These are phyloP conservation scores for Penicillium sp. DNA, from an alignment of 2,329 filamentous ascomycete genomes.

Conservation along the genomic window DNA sequence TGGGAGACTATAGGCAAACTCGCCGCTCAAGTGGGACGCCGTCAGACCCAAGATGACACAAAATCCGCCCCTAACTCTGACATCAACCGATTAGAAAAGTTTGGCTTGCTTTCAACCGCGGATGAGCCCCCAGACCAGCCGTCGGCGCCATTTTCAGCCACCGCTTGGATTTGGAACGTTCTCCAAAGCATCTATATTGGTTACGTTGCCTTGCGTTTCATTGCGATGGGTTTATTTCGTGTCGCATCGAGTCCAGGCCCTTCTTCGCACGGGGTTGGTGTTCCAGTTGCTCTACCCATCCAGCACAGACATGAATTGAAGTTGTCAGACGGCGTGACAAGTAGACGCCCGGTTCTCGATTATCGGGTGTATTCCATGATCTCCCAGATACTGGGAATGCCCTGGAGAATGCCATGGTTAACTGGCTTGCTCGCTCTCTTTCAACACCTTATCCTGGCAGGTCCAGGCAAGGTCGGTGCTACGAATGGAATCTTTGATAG, in stretches of 20 bases:
- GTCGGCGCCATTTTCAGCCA: slow-evolving; percentile 36
- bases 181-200: slow-evolving; percentile 53
- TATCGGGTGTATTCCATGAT: slow-evolving; percentile 77
- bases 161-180: slow-evolving; percentile 51
- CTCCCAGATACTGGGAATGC: slow-evolving; percentile 70
- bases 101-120: slow-evolving; percentile 52
- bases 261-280: slow-evolving; percentile 35
- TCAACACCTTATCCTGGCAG: slow-evolving; percentile 70
- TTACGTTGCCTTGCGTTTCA: slow-evolving; percentile 64
- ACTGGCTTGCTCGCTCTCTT: slow-evolving; percentile 70
- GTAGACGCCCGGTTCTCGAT: slow-evolving; percentile 64
- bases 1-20: slow-evolving; percentile 80
- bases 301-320: slow-evolving; percentile 32
- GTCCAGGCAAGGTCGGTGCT: slow-evolving; percentile 72
- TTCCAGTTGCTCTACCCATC: slow-evolving; percentile 27
- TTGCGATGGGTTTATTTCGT: slow-evolving; percentile 63
- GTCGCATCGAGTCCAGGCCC: slow-evolving; percentile 62
- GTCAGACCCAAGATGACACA: slow-evolving; percentile 10
- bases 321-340: slow-evolving; percentile 26
- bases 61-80: slow-evolving; percentile 18
- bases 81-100: slow-evolving; percentile 54
- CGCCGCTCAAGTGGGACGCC: slow-evolving; percentile 48
- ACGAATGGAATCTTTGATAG: slow-evolving; percentile 81
- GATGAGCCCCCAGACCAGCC: slow-evolving; percentile 29
- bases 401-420: slow-evolving; percentile 87